Conservation (phyloP, 306 rosid species). For the Bauhinia variegata region DNA sequence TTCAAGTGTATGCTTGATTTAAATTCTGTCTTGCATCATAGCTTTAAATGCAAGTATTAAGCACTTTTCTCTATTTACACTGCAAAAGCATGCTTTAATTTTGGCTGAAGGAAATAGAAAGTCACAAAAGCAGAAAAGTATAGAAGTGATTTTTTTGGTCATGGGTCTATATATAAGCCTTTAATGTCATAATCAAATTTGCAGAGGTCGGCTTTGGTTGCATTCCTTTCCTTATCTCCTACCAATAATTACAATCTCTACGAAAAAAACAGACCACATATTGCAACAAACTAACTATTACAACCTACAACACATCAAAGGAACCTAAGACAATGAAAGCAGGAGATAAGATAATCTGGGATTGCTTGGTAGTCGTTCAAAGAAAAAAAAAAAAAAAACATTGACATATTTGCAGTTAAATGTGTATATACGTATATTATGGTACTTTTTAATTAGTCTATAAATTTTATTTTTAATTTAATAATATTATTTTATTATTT, state of each 20-base stretch:
- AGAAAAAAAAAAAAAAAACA: no score
- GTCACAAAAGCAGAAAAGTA: slow-evolving; percentile 26
- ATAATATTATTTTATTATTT: no score
- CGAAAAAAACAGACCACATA: slow-evolving; percentile 28
- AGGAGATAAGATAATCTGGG: slow-evolving; percentile 3
- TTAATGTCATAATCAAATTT: slow-evolving; percentile 45
- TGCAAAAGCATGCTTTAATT: slow-evolving; percentile 25
- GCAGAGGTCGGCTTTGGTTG: slow-evolving; percentile 28
- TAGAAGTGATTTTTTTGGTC: slow-evolving; percentile 18
- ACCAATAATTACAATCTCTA: slow-evolving; percentile 15
- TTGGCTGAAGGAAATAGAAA: slow-evolving; percentile 32
- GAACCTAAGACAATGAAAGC: slow-evolving; percentile 19
- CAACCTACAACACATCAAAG: neutral
- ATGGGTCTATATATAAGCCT: slow-evolving; percentile 26
- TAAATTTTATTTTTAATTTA: no score
- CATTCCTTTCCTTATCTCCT: slow-evolving; percentile 37
- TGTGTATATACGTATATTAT: no score
- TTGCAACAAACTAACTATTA: slow-evolving; percentile 21
- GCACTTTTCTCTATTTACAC: neutral
- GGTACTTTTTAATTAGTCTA: no score
- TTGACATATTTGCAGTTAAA: neutral
- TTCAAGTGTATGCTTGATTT: slow-evolving; percentile 32
- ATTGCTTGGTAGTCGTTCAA: slow-evolving; percentile 4
- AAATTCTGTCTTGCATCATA: slow-evolving; percentile 29
- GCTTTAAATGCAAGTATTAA: slow-evolving; percentile 39